Evolutionary conservation across 169 alveolate species (phyloP), one percentile per base, ranked within the genome.

Genomic region (Cyclospora cayetanensis): DNA sequence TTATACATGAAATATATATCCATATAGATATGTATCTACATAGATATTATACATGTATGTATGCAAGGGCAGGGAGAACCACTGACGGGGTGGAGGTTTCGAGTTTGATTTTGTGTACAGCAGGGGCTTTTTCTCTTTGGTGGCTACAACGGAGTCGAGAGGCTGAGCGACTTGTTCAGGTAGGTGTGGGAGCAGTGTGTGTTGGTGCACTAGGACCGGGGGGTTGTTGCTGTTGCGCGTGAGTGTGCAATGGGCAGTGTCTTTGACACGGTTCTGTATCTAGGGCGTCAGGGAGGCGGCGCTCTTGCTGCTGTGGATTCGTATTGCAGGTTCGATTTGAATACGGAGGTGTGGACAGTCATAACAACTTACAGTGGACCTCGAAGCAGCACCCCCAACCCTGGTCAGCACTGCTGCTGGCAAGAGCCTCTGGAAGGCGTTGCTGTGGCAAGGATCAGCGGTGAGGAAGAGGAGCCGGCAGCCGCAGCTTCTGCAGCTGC

Each of bases 61-160:
- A n/a, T n/a, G n/a, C n/a, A n/a, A n/a, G n/a, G n/a, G n/a, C n/a
- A n/a, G n/a, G n/a, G n/a, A n/a, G n/a, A n/a, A n/a, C n/a, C n/a
- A n/a, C n/a, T n/a, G n/a, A n/a, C n/a, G n/a, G 79, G 79, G 79
- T 66, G 25, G 12, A 66, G 79, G 83, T 39, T 29, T 96, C 95
- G 90, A 43, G 79, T 31, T 66, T 31, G 46, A 43, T 1, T 18
- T 93, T 2, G 95, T 50, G 88, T 96, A 93, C 79, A 66, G 79
- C 79, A 66, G 31, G 79, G 79, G 20, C 79, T 66, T 11, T 96
- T 94, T 52, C 91, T 97, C 31, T 97, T 96, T 86, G 99, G 99
- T 20, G 99, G 99, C 43, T 97, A 95, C 93, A 96, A 95, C 92
- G 98, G 98, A 34, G 94, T 94, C 76, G 96, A 92, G 68, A 89